A percentile compares a stretch with the other conserved stretches of the same genome.
Conservation (phyloP, 164 flowering plant species). For the Chimonanthus praecox region DNA sequence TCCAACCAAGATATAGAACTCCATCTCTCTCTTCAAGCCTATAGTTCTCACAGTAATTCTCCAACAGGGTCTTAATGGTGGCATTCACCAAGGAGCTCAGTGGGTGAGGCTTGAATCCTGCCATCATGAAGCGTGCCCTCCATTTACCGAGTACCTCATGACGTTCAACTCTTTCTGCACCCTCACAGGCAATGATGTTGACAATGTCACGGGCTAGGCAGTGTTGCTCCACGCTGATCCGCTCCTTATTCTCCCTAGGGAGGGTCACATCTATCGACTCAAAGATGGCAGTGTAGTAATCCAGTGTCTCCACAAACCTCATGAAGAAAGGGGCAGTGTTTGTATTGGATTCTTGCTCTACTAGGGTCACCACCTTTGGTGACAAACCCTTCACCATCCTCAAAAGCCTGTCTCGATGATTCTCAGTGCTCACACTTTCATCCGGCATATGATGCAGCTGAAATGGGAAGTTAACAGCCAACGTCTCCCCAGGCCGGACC, state of each 20-base stretch:
- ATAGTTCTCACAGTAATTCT: constrained; percentile 43
- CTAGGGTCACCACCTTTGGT: constrained; percentile 75
- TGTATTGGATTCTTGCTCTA: constrained; percentile 70
- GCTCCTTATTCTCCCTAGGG: constrained; percentile 58
- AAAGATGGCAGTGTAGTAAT: constrained; percentile 53
- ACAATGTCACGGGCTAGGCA: constrained; percentile 73
- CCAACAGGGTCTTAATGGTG: constrained; percentile 45
- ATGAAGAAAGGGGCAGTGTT: constrained; percentile 61
- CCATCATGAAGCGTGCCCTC: constrained; percentile 55
- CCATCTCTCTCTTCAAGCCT: constrained; percentile 63
- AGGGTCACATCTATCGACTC: constrained; percentile 65
- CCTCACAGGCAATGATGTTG: constrained; percentile 75
- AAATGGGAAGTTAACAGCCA: constrained; percentile 66
- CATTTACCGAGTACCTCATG: constrained; percentile 69
- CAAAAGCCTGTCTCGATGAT: constrained; percentile 64
- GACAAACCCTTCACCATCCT: constrained; percentile 61
- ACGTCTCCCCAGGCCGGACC: constrained; percentile 54
- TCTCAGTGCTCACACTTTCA: constrained; percentile 56
- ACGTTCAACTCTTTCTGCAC: constrained; percentile 67
- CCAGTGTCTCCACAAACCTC: constrained; percentile 54
- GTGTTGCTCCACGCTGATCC: constrained; percentile 74
- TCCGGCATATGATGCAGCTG: constrained; percentile 78
- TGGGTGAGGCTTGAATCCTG: constrained; percentile 66
- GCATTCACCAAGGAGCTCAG: constrained; percentile 52
- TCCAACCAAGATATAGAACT: constrained; percentile 71